A percentile compares a stretch with the other conserved stretches of the same genome.
These are phyloP conservation scores for Tolypocladium pustulatum DNA, from an alignment of 2,329 filamentous ascomycete species.

Conservation along the genomic window DNA sequence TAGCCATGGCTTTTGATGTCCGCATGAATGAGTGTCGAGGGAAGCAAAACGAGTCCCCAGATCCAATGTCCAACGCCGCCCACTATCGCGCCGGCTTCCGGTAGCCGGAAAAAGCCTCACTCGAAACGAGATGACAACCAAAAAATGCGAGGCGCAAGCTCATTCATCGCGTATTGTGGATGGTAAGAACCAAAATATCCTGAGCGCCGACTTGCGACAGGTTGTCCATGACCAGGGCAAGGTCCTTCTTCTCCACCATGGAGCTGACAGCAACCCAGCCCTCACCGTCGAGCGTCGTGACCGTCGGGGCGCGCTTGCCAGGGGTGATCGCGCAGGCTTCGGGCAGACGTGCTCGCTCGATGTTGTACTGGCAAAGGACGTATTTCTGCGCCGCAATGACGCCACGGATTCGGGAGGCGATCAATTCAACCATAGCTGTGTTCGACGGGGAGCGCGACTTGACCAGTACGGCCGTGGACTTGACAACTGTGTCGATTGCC, in stretches of 20 bases:
- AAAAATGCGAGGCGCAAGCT: neutral
- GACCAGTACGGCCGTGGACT: conserved; percentile 81
- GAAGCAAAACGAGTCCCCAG: neutral
- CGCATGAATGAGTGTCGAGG: neutral
- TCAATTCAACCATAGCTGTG: conserved; percentile 69
- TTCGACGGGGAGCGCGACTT: conserved; percentile 80
- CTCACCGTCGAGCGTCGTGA: conserved; percentile 79
- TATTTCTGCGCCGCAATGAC: conserved; percentile 93
- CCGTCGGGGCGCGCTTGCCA: conserved; percentile 84
- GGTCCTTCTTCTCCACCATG: conserved; percentile 85
- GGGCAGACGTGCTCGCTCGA: conserved; percentile 58
- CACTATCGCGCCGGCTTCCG: neutral
- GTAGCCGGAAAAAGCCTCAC: neutral
- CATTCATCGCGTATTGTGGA: conserved; percentile 61
- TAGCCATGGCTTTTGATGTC: neutral
- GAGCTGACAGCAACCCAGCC: conserved; percentile 90
- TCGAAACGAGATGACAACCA: neutral
- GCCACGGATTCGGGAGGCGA: conserved; percentile 77
- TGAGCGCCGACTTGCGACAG: conserved; percentile 65
- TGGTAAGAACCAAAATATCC: conserved; percentile 77
- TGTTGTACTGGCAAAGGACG: conserved; percentile 94
- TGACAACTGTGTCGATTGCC: conserved; percentile 86
- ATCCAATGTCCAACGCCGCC: neutral
- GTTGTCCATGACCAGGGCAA: conserved; percentile 81
- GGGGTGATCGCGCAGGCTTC: conserved; percentile 71